Percentiles rank a stretch among this genome's conserved stretches.
phyloP scores from a whole-genome alignment of 306 rosid genomes.

The Fragaria nilgerrensis region DNA sequence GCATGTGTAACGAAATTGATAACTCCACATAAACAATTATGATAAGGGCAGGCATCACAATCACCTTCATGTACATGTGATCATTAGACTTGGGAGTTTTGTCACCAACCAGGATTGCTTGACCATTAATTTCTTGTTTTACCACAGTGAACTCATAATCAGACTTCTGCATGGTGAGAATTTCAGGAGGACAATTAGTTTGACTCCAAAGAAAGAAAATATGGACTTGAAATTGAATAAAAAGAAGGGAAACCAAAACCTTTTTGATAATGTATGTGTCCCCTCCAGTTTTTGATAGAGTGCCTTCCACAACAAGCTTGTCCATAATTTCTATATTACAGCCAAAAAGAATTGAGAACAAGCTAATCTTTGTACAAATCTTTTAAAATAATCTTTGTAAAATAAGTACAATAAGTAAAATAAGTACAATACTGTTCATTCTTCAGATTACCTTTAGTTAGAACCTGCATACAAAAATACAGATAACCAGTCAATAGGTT shows the following conservation, averaged over 20 bases:
- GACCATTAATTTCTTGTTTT: slow-evolving; percentile 67
- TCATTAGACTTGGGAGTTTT: slow-evolving; percentile 45
- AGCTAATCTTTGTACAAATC: background rate
- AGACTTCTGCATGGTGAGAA: slow-evolving; percentile 41
- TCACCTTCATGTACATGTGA: slow-evolving; percentile 72
- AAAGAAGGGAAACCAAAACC: slow-evolving; percentile 37
- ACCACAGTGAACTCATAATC: slow-evolving; percentile 65
- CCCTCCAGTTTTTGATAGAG: slow-evolving; percentile 53
- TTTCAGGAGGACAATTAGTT: slow-evolving; percentile 3
- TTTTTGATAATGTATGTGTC: slow-evolving; percentile 63
- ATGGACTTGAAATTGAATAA: background rate
- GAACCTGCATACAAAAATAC: slow-evolving; percentile 53
- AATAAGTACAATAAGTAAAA: background rate
- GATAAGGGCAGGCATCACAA: background rate
- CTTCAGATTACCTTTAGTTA: slow-evolving; percentile 63
- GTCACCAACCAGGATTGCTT: slow-evolving; percentile 32
- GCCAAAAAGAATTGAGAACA: slow-evolving; percentile 19
- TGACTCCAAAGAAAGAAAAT: slow-evolving; percentile 5
- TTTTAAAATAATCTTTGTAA: too few species aligned
- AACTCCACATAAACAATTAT: background rate
- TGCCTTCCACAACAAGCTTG: slow-evolving; percentile 61
- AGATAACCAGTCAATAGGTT: slow-evolving; percentile 31
- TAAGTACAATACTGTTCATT: too few species aligned
- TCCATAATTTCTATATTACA: slow-evolving; percentile 64
- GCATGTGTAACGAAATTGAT: background rate